Percentiles rank a stretch among this genome's conserved stretches.
Conservation (phyloP, 768 basidiomycete genomes). For the Boletus sp. region DNA sequence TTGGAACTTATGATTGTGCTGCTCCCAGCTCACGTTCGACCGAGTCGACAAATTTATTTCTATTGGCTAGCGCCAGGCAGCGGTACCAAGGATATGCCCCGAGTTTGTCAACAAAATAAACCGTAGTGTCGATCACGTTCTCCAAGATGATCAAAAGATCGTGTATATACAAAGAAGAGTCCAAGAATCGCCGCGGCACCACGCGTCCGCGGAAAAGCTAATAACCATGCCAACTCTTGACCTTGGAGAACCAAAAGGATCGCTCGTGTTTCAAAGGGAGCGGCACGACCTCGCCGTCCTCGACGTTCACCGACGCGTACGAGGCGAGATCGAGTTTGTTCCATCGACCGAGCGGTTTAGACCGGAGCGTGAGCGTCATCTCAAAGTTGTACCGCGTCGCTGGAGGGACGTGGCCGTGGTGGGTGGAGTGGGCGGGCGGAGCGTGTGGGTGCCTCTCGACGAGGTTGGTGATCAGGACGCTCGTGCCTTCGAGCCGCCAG, state of each 20-base stretch:
- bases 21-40: neutral
- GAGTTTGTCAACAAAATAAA: neutral
- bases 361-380: conserved; percentile 69
- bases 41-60: neutral
- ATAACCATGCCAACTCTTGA: conserved; percentile 57
- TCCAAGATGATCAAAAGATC: neutral
- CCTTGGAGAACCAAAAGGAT: conserved; percentile 94
- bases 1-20: neutral
- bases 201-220: no score
- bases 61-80: neutral
- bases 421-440: conserved; percentile 5
- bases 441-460: conserved; percentile 39
- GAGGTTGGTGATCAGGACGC: conserved; percentile 61
- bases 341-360: conserved; percentile 77
- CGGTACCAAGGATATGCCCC: no score
- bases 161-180: neutral
- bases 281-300: conserved; percentile 67
- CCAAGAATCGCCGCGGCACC: neutral
- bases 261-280: conserved; percentile 79
- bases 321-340: conserved; percentile 73
- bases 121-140: neutral
- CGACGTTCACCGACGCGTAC: conserved; percentile 77
- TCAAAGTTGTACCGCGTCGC: conserved; percentile 60
- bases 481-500: conserved; percentile 67
- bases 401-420: conserved; percentile 11